Evolutionary conservation across 371 early-diverging fungal species (phyloP), one percentile per base, ranked within the genome.

Genomic region (Saksenaea vasiformis): DNA sequence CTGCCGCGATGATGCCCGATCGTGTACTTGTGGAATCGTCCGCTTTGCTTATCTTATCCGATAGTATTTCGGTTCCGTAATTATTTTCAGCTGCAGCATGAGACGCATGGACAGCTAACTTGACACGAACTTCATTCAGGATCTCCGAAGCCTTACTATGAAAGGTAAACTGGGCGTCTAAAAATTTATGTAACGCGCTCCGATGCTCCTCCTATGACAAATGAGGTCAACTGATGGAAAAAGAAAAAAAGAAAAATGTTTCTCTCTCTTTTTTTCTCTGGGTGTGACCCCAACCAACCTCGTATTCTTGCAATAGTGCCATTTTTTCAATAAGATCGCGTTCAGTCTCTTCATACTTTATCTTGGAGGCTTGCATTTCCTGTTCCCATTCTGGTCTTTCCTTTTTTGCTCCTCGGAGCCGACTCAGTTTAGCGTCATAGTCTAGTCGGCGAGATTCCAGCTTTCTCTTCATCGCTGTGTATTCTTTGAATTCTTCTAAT

Each of bases 331-430:
- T 71, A 35, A 91, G 47, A 58, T 90, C 85, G 58, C 89, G 86
- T 56, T 86, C 82, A 11, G 93, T 87, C 67, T 97, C 97, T 60
- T 97, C 96, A 67, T 96, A 97, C 71, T 95, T 96, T 15, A 86
- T 73, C 69, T 93, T 94, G 3, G 96, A 90, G 0, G 91, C 88
- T 44, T 94, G 88, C 73, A 92, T 82, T 54, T 96, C 97, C 64
- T 97, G 95, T 66, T 95, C 97, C 60, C 93, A 80, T 43, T 91
- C 90, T 7, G 94, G 90, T 43, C 89, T 92, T 66, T 96, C 95
- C 77, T 94, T 96, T 73, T 94, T 94, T 26, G 88, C 83, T 68
- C 92, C 93, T 66, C 93, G 91, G 19, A 93, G 85, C 65, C 92
- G 90, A 76, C 85, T 87, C 26, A 91, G 73, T 74, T 96, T 97